Evolutionary conservation across 306 rosid genomes (phyloP).

Genomic region (Acmispon strigosus): DNA sequence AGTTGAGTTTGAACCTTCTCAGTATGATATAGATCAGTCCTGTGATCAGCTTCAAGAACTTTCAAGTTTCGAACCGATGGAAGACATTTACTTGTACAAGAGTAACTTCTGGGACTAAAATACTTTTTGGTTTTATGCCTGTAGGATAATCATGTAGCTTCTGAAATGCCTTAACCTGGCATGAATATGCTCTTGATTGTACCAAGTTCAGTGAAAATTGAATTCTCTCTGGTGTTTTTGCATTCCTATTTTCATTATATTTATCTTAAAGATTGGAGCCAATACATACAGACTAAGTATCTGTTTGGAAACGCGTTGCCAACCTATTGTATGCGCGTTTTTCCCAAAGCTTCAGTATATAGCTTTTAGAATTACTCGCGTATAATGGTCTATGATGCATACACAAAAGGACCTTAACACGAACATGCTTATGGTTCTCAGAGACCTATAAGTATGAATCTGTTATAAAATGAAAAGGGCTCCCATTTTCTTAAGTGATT

Average conservation of each 20-base stretch:
- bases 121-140: conserved; percentile 44
- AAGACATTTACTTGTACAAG: conserved; percentile 76
- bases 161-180: conserved; percentile 31
- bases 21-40: conserved; percentile 39
- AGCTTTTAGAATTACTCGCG: no score
- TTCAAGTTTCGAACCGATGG: conserved; percentile 44
- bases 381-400: no score
- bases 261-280: conserved; percentile 25
- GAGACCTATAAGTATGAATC: conserved; percentile 25
- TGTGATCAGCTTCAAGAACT: conserved; percentile 43
- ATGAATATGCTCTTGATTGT: conserved; percentile 27
- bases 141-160: conserved; percentile 42
- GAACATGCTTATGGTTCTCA: conserved; percentile 20
- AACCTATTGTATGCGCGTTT: no score
- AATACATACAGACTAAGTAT: not conserved
- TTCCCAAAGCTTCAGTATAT: no score
- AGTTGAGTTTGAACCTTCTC: conserved; percentile 35
- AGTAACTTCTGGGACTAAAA: conserved; percentile 65
- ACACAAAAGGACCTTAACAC: not conserved
- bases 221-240: conserved; percentile 42
- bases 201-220: conserved; percentile 39
- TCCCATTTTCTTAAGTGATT: conserved; percentile 21
- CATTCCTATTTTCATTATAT: conserved; percentile 28
- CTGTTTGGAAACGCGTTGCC: no score
- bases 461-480: conserved; percentile 27